Evolutionary conservation across 2,329 filamentous ascomycete genomes (phyloP).

Genomic region (Xylaria sp.): DNA sequence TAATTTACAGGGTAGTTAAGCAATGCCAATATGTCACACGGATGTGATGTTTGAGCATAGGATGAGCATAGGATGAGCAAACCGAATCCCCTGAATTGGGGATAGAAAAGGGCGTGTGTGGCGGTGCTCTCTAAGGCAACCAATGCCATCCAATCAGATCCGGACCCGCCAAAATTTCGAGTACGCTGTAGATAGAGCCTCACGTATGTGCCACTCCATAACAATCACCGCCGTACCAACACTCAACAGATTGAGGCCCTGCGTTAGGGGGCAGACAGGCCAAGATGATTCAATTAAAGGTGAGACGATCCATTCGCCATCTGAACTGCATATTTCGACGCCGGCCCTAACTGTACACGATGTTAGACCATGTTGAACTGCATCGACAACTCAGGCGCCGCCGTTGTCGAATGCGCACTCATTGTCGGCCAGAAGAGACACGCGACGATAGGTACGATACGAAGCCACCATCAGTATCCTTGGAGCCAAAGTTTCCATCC

Average conservation of each 20-base stretch:
- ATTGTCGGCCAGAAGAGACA: slow-evolving; percentile 90
- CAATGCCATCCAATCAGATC: slow-evolving; percentile 29
- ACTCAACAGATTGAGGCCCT: slow-evolving; percentile 30
- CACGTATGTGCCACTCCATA: slow-evolving; percentile 23
- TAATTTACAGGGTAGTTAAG: background rate
- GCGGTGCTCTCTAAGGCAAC: slow-evolving; percentile 9
- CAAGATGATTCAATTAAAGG: slow-evolving; percentile 95
- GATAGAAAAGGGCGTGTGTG: slow-evolving; percentile 12
- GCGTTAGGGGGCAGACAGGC: slow-evolving; percentile 42
- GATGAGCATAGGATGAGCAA: background rate
- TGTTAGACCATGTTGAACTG: slow-evolving; percentile 95
- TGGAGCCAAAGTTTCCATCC: background rate
- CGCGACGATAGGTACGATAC: slow-evolving; percentile 82
- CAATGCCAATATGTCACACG: background rate
- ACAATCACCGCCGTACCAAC: slow-evolving; percentile 8
- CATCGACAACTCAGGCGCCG: slow-evolving; percentile 99
- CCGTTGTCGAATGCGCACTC: slow-evolving; percentile 94
- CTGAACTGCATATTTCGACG: background rate
- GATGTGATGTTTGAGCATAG: background rate
- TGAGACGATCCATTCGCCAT: slow-evolving; percentile 44
- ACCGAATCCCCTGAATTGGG: background rate
- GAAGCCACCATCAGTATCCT: background rate
- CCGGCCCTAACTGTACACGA: background rate
- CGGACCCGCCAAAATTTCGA: slow-evolving; percentile 32
- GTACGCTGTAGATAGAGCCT: slow-evolving; percentile 18